A percentile compares a stretch with the other conserved stretches of the same genome.
phyloP scores from a whole-genome alignment of 148 eudicot genomes.

The Chenopodium suecicum region DNA sequence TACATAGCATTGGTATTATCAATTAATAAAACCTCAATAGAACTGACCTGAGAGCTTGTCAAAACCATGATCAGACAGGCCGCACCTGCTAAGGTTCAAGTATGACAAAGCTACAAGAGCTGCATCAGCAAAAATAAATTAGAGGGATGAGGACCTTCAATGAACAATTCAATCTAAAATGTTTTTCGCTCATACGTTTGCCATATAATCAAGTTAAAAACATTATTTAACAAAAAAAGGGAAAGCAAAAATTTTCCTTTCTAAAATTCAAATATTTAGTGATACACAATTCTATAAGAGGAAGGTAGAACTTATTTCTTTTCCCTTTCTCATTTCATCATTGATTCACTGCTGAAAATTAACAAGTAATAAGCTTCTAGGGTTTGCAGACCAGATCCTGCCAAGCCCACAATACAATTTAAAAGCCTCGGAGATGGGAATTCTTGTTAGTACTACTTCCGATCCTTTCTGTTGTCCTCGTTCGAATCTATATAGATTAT shows the following conservation, averaged over 20 bases:
- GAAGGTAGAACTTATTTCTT: neutral
- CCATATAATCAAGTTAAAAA: neutral
- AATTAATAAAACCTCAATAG: slow-evolving; percentile 1
- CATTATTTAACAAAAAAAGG: neutral
- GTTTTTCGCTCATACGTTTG: neutral
- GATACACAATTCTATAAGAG: neutral
- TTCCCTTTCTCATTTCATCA: neutral
- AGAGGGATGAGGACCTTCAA: neutral
- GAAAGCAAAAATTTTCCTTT: neutral
- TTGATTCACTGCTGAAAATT: neutral
- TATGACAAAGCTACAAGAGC: slow-evolving; percentile 72
- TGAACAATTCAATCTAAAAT: neutral
- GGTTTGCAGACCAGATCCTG: neutral
- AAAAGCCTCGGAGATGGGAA: no score
- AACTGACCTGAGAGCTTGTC: slow-evolving; percentile 73
- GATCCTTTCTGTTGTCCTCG: no score
- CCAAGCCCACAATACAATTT: neutral
- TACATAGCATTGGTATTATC: neutral
- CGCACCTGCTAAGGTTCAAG: slow-evolving; percentile 87
- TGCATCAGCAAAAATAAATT: slow-evolving; percentile 34
- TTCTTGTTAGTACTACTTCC: no score
- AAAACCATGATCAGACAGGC: slow-evolving; percentile 70
- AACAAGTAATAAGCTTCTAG: neutral
- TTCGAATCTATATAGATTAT: no score
- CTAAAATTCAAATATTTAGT: neutral